Conservation (phyloP, 129 eudicot genomes). For the Pulicaria dysenterica region DNA sequence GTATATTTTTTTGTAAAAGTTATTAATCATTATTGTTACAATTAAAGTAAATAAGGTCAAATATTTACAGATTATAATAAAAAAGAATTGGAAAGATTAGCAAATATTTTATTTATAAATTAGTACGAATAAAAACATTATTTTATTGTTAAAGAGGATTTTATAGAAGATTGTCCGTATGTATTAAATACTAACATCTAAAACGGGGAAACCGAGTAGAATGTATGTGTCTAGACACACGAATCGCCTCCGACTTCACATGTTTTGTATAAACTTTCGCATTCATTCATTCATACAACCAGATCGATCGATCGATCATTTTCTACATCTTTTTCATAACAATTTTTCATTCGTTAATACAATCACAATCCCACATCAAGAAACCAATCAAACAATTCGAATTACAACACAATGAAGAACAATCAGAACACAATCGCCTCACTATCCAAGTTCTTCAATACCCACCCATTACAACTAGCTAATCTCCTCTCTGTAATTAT, state of each 20-base stretch:
- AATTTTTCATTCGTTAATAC: background rate
- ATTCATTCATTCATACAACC: too few relatives aligned
- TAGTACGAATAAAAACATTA: too few relatives aligned
- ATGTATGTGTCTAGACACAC: constrained; percentile 14
- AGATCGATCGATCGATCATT: constrained; percentile 25
- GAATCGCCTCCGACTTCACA: background rate
- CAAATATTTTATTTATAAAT: too few relatives aligned
- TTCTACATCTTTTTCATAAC: background rate
- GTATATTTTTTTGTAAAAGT: too few relatives aligned
- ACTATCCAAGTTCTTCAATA: constrained; percentile 24
- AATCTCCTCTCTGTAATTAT: constrained; percentile 45
- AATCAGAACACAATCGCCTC: constrained; percentile 18
- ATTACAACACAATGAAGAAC: constrained; percentile 33
- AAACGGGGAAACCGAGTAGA: constrained; percentile 31
- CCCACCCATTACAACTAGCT: constrained; percentile 32
- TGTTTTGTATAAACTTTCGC: background rate
- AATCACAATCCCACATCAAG: too few relatives aligned
- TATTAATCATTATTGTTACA: too few relatives aligned
- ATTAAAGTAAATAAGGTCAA: too few relatives aligned
- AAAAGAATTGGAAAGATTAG: too few relatives aligned
- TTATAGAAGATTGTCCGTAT: too few relatives aligned
- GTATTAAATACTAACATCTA: background rate
- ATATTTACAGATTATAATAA: too few relatives aligned
- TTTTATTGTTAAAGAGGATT: too few relatives aligned
- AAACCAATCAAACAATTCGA: background rate